Percentiles rank a stretch among this genome's conserved stretches.
Conservation (phyloP, 805 yeast species). For the Pichia exigua region DNA sequence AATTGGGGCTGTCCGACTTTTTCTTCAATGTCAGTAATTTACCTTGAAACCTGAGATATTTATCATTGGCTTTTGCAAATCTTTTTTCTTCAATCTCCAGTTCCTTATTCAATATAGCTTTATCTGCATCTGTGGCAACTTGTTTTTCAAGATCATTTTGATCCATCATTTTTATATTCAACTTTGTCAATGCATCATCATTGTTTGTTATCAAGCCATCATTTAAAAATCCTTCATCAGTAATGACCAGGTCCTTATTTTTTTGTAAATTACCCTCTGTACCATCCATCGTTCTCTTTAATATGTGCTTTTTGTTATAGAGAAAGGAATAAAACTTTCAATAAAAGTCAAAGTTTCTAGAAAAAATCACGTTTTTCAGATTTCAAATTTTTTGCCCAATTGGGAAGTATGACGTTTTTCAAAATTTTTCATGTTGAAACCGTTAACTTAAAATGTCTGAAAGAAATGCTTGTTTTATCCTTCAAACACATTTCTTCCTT, state of each 20-base stretch:
- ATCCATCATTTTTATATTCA: slow-evolving; percentile 59
- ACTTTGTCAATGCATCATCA: slow-evolving; percentile 22
- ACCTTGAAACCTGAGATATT: slow-evolving; percentile 34
- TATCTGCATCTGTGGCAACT: slow-evolving; percentile 64
- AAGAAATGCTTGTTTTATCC: background rate
- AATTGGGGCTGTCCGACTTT: slow-evolving; percentile 41
- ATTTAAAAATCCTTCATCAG: background rate
- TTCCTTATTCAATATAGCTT: slow-evolving; percentile 52
- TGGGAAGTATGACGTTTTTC: background rate
- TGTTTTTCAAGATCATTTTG: slow-evolving; percentile 73
- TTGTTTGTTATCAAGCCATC: background rate
- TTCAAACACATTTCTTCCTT: background rate
- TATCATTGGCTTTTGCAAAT: slow-evolving; percentile 55
- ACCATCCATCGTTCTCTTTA: background rate
- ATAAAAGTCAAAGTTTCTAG: too few species aligned
- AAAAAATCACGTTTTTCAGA: background rate
- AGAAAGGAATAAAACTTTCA: too few species aligned
- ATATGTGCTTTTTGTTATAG: too few species aligned
- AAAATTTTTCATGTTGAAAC: background rate
- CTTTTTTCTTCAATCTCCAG: slow-evolving; percentile 68
- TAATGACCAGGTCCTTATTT: background rate
- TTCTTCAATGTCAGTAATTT: slow-evolving; percentile 42
- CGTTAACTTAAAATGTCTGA: background rate
- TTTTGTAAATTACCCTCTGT: background rate
- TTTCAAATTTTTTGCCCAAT: background rate